Evolutionary conservation across 2,329 filamentous ascomycete genomes (phyloP).

Genomic region (Juglanconis sp.): DNA sequence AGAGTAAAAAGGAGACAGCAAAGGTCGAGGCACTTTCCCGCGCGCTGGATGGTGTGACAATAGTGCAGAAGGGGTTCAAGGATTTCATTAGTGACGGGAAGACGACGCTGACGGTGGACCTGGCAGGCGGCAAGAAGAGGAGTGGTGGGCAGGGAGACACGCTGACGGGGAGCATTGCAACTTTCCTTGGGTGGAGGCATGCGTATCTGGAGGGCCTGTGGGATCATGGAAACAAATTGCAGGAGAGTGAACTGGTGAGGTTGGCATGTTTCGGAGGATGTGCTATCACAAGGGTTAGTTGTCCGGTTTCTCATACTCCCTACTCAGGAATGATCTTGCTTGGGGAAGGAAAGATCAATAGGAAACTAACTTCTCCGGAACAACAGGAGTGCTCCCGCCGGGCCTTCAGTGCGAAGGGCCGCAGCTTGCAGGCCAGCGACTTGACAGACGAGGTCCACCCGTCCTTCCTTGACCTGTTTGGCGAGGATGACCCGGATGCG

Average conservation of each 20-base stretch:
- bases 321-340: background rate
- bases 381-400: conserved; percentile 75
- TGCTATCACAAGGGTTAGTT: conserved; percentile 73
- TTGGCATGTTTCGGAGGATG: conserved; percentile 84
- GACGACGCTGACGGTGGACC: conserved; percentile 71
- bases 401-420: conserved; percentile 80
- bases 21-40: conserved; percentile 65
- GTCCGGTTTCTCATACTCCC: background rate
- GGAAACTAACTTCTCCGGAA: conserved; percentile 9
- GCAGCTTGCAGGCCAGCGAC: conserved; percentile 88
- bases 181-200: conserved; percentile 81
- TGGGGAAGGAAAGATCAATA: background rate
- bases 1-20: conserved; percentile 36
- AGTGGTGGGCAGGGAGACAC: conserved; percentile 96
- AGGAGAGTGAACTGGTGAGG: conserved; percentile 56
- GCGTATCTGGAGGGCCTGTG: conserved; percentile 83
- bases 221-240: conserved; percentile 48
- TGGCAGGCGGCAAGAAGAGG: conserved; percentile 80
- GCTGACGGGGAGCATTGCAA: conserved; percentile 83
- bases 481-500: conserved; percentile 56
- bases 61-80: conserved; percentile 81
- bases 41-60: conserved; percentile 80
- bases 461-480: conserved; percentile 78
- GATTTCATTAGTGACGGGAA: conserved; percentile 83
- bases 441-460: conserved; percentile 84